Percentiles rank a stretch among this genome's conserved stretches.
These are phyloP conservation scores for Rhodotorula sp. DNA, from an alignment of 1,284 basidiomycete species.

Conservation along the genomic window DNA sequence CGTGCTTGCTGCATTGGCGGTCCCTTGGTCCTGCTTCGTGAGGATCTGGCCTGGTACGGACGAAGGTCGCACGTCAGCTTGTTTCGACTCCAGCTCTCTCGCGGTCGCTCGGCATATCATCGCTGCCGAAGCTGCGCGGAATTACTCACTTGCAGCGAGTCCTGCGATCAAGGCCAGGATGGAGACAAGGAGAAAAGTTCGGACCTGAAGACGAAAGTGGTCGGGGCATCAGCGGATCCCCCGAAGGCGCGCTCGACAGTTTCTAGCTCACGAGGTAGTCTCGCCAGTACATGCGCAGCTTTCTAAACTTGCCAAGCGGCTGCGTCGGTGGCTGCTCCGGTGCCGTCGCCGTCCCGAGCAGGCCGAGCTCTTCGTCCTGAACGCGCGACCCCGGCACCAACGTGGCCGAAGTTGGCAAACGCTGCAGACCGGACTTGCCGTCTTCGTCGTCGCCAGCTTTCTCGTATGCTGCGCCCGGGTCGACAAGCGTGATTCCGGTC, in stretches of 20 bases:
- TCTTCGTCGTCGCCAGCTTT: constrained; percentile 9
- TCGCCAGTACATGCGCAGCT: constrained; percentile 8
- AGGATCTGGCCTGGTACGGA: too few species aligned
- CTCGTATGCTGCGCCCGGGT: constrained; percentile 3
- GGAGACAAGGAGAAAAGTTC: background rate
- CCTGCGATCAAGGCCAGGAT: constrained; percentile 16
- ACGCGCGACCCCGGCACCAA: background rate
- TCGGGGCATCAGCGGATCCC: background rate
- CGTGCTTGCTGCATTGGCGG: too few species aligned
- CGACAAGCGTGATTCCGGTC: constrained; percentile 22
- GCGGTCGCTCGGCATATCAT: too few species aligned
- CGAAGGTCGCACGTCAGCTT: too few species aligned
- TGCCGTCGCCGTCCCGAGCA: background rate
- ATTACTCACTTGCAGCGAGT: constrained; percentile 14
- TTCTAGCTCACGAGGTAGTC: constrained; percentile 19
- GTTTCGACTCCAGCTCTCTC: too few species aligned
- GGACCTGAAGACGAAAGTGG: constrained; percentile 5
- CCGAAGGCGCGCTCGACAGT: fast-evolving
- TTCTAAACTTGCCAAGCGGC: background rate
- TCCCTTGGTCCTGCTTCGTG: too few species aligned
- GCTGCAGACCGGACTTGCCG: background rate
- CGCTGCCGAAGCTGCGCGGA: too few species aligned
- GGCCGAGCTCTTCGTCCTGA: background rate
- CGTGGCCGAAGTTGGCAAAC: constrained; percentile 1
- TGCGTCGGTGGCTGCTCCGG: background rate